Conservation (phyloP, 768 basidiomycete species). For the Hydnum rufescens region DNA sequence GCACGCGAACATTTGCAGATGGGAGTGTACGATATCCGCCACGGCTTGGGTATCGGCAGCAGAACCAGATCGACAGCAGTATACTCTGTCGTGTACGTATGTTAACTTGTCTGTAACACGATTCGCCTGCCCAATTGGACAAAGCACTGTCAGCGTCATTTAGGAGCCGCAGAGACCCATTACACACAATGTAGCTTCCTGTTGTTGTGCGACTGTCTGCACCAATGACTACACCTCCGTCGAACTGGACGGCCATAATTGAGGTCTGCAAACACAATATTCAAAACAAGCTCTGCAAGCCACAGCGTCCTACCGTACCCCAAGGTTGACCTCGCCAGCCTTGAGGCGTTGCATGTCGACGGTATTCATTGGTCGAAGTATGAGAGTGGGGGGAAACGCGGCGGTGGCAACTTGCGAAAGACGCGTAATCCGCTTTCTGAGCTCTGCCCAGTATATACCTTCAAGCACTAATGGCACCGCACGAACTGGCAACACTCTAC, state of each 20-base stretch:
- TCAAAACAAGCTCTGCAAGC: too few species aligned
- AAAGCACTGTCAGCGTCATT: neutral
- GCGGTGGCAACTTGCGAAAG: neutral
- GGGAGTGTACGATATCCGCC: conserved; percentile 75
- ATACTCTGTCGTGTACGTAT: conserved; percentile 90
- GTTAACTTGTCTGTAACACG: conserved; percentile 98
- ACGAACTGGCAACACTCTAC: conserved; percentile 40
- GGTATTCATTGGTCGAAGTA: conserved; percentile 24
- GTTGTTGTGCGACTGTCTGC: conserved; percentile 96
- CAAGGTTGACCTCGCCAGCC: conserved; percentile 89
- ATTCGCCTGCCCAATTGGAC: conserved; percentile 43
- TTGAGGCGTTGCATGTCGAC: conserved; percentile 81
- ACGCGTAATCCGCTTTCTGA: conserved; percentile 7
- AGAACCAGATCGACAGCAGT: conserved; percentile 96
- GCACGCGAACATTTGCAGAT: conserved; percentile 57
- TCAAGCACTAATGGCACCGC: conserved; percentile 25
- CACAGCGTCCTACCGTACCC: conserved; percentile 36
- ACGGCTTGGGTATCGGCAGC: conserved; percentile 96
- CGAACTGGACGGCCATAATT: conserved; percentile 97
- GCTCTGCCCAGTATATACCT: conserved; percentile 8
- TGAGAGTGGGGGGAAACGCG: conserved; percentile 13
- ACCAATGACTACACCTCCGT: conserved; percentile 85
- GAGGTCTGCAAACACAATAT: conserved; percentile 45
- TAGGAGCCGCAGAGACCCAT: too few species aligned
- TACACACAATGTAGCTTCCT: conserved; percentile 74